Evolutionary conservation across 139 green algal species (phyloP).

Genomic region (Coelastrella sp.): DNA sequence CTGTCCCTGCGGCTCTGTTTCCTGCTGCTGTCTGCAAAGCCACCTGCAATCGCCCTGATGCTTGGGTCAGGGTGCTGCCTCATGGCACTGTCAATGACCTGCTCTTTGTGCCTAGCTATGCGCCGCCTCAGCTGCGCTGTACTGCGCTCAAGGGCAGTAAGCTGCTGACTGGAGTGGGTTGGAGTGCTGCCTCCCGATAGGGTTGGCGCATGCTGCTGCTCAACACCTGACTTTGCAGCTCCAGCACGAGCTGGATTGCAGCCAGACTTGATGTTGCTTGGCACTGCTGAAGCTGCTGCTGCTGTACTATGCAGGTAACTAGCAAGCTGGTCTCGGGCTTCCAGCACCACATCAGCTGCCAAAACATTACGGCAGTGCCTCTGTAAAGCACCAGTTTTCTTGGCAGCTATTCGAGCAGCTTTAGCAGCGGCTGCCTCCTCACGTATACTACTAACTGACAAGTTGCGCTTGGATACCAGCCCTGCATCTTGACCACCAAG

Average conservation of each 20-base stretch:
- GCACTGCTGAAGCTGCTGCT: too few species aligned
- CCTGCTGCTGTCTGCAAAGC: neutral
- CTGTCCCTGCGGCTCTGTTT: neutral
- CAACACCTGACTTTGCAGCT: neutral
- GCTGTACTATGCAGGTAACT: too few species aligned
- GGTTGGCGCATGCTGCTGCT: neutral
- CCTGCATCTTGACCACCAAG: too few species aligned
- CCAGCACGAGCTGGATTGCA: too few species aligned
- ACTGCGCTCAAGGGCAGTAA: neutral
- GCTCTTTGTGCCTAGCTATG: neutral
- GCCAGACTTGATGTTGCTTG: too few species aligned
- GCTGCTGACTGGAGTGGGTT: neutral
- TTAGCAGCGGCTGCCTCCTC: neutral
- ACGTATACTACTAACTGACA: neutral
- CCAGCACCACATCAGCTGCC: too few species aligned
- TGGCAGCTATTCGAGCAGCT: too few species aligned
- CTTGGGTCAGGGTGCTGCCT: neutral
- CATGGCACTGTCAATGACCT: neutral
- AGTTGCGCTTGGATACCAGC: neutral
- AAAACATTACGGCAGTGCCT: too few species aligned
- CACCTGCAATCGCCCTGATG: neutral
- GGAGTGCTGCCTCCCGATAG: neutral
- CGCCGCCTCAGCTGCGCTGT: neutral
- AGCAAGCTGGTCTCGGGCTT: too few species aligned
- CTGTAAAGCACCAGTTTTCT: too few species aligned